A percentile compares a stretch with the other conserved stretches of the same genome.
These are phyloP conservation scores for Musa troglodytarum DNA, from an alignment of 176 grass and related monocot species.

Conservation along the genomic window DNA sequence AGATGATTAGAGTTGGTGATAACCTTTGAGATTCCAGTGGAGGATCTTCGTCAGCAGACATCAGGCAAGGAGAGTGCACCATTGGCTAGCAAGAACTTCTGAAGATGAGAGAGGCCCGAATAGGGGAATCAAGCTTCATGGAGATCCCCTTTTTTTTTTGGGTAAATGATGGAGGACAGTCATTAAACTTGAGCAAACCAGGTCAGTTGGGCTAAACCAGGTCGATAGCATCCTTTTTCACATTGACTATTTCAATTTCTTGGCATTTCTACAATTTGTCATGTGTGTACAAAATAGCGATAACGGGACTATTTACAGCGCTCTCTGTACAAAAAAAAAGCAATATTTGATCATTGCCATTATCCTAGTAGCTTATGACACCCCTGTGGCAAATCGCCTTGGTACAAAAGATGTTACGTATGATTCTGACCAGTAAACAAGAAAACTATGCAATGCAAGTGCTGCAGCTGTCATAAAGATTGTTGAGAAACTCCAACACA, in stretches of 20 bases:
- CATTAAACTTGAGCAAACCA: not conserved
- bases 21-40: too few species aligned
- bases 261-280: not conserved
- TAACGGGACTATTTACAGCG: not conserved
- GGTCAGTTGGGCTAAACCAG: not conserved
- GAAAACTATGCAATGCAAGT: slow-evolving; percentile 31
- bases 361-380: not conserved
- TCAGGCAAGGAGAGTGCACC: too few species aligned
- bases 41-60: too few species aligned
- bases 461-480: slow-evolving; percentile 23
- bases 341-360: not conserved
- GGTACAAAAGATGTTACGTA: slow-evolving; percentile 14
- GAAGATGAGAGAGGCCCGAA: too few species aligned
- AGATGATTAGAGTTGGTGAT: too few species aligned
- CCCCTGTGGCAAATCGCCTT: not conserved
- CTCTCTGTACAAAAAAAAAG: not conserved
- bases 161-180: too few species aligned
- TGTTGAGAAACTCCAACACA: slow-evolving; percentile 32
- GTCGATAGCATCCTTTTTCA: not conserved
- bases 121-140: too few species aligned
- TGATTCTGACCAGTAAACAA: slow-evolving; percentile 31
- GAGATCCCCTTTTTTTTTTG: too few species aligned
- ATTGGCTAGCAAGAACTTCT: too few species aligned
- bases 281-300: not conserved
- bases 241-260: not conserved